phyloP scores from a whole-genome alignment of 768 basidiomycete genomes.

The Lactarius hengduanensis region DNA sequence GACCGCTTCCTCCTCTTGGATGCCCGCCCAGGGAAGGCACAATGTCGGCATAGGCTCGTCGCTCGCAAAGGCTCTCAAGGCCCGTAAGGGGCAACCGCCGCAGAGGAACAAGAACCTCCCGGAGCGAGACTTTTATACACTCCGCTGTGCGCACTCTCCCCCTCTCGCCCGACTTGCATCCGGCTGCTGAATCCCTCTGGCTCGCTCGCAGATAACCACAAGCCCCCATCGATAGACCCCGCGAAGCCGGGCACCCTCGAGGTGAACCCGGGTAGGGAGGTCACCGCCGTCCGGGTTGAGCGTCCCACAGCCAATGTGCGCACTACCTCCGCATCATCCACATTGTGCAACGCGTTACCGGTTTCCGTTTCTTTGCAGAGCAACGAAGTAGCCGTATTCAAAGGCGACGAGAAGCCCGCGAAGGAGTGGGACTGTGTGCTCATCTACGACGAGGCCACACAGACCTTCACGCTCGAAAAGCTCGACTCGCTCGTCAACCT shows the following conservation, averaged over 20 bases:
- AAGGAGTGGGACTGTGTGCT: slow-evolving; percentile 76
- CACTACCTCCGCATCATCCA: slow-evolving; percentile 3
- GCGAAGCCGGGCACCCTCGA: slow-evolving; percentile 65
- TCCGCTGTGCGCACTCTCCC: slow-evolving; percentile 55
- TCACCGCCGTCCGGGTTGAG: slow-evolving; percentile 56
- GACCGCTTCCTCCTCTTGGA: slow-evolving; percentile 25
- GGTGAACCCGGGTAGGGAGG: slow-evolving; percentile 53
- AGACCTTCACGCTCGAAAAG: slow-evolving; percentile 28
- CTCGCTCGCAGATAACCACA: slow-evolving; percentile 62
- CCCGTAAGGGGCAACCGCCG: slow-evolving; percentile 53
- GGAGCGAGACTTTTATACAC: slow-evolving; percentile 71
- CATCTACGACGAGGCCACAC: slow-evolving; percentile 71
- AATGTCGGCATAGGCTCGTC: slow-evolving; percentile 61
- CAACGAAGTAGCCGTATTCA: slow-evolving; percentile 55
- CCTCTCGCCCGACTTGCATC: neutral
- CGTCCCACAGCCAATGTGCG: slow-evolving; percentile 64
- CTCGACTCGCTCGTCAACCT: slow-evolving; percentile 28
- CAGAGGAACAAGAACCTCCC: slow-evolving; percentile 50
- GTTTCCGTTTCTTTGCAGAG: slow-evolving; percentile 36
- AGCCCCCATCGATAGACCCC: slow-evolving; percentile 66
- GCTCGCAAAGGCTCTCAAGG: slow-evolving; percentile 62
- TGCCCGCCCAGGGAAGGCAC: slow-evolving; percentile 45
- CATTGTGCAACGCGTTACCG: neutral
- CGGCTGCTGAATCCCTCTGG: neutral
- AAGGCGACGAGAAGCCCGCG: slow-evolving; percentile 54